Conservation (phyloP, 202 grass and related monocot species). For the Schoenoplectus triqueter region DNA sequence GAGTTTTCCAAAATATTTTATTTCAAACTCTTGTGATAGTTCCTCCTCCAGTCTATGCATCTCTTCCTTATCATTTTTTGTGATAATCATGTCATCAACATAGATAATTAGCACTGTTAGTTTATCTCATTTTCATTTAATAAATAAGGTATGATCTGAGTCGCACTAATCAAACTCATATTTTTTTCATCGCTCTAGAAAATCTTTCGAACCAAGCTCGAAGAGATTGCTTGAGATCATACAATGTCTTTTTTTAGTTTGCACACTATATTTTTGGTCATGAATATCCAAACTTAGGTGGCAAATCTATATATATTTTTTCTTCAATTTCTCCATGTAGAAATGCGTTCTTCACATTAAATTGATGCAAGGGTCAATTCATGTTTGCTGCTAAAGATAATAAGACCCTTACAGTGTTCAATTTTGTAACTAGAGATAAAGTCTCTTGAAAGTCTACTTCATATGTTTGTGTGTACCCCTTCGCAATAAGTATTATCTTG, state of each 20-base stretch:
- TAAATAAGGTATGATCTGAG: background rate
- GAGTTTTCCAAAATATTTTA: background rate
- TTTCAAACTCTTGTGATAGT: background rate
- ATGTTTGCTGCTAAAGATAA: background rate
- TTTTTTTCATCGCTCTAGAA: background rate
- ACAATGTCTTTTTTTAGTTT: background rate
- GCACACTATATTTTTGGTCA: background rate
- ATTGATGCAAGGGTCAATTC: background rate
- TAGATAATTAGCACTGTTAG: background rate
- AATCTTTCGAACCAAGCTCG: background rate
- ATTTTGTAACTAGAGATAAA: background rate
- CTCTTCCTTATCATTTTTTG: background rate
- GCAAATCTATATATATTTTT: background rate
- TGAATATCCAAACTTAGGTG: background rate
- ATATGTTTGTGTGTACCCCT: background rate
- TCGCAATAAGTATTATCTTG: background rate
- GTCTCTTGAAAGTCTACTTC: background rate
- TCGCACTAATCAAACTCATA: background rate
- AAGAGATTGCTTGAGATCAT: background rate
- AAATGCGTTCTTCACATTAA: too few relatives aligned
- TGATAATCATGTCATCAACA: constrained; percentile 1
- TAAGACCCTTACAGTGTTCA: background rate
- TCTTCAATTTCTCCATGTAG: constrained; percentile 1
- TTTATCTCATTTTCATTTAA: background rate
- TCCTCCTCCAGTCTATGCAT: background rate